These are phyloP conservation scores for Saccharum spontaneum DNA, from an alignment of 176 grass and related monocot species.

Conservation along the genomic window DNA sequence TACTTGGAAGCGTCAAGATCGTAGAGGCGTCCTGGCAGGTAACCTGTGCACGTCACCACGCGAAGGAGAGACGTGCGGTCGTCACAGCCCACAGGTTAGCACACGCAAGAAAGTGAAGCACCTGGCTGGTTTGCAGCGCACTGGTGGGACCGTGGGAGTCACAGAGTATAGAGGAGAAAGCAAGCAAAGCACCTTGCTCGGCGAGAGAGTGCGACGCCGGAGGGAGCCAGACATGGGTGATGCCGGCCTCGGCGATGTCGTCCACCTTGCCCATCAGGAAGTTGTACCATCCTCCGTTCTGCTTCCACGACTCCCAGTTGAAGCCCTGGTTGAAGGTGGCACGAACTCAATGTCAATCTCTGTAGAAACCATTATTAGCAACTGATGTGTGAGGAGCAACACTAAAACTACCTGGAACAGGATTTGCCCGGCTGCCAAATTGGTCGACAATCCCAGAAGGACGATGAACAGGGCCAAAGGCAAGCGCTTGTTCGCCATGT, in stretches of 20 bases:
- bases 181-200: constrained; percentile 51
- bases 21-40: constrained; percentile 71
- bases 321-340: constrained; percentile 51
- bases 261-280: constrained; percentile 58
- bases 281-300: constrained; percentile 80
- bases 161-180: background rate
- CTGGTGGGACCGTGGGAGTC: background rate
- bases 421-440: constrained; percentile 28
- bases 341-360: background rate
- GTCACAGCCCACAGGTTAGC: background rate
- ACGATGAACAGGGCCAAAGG: constrained; percentile 23
- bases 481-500: constrained; percentile 21
- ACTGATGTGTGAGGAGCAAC: background rate
- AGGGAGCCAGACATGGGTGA: constrained; percentile 89
- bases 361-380: background rate
- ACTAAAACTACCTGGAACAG: constrained; percentile 50
- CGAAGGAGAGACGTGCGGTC: background rate
- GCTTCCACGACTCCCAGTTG: constrained; percentile 97
- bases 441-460: constrained; percentile 35
- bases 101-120: background rate
- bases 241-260: constrained; percentile 57
- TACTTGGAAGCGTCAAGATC: constrained; percentile 69
- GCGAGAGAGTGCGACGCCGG: constrained; percentile 71
- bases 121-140: too few relatives aligned
- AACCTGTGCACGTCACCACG: constrained; percentile 35